Percentiles rank a stretch among this genome's conserved stretches.
These are phyloP conservation scores for Cutaneotrichosporon daszewskae DNA, from an alignment of 1,284 basidiomycete species.

Conservation along the genomic window DNA sequence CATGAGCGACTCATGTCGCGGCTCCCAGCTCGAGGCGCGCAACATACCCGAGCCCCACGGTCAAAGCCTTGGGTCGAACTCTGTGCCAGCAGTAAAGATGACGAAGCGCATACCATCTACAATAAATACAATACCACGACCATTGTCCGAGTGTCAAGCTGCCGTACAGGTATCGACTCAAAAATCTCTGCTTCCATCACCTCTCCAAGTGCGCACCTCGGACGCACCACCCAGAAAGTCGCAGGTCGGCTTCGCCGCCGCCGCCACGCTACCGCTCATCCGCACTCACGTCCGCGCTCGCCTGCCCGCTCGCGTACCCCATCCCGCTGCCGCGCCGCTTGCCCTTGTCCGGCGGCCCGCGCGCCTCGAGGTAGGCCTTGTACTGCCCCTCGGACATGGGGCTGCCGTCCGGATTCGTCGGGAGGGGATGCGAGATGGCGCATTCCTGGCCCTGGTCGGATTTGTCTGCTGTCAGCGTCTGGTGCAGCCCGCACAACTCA, in stretches of 20 bases:
- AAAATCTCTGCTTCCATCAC: too few species aligned
- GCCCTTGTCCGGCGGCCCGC: slow-evolving; percentile 2
- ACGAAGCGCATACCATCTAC: too few species aligned
- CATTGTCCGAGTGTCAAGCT: too few species aligned
- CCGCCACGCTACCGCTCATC: slow-evolving; percentile 2
- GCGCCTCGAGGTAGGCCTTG: slow-evolving; percentile 34
- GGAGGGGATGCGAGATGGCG: slow-evolving; percentile 43
- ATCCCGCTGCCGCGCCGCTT: neutral
- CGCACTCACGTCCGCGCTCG: neutral
- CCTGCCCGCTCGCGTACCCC: neutral
- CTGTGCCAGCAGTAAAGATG: too few species aligned
- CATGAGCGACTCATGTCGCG: too few species aligned
- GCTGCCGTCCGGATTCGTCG: slow-evolving; percentile 45
- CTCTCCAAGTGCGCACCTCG: too few species aligned
- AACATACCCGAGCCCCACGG: neutral
- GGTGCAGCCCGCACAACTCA: slow-evolving; percentile 53
- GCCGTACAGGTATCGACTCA: too few species aligned
- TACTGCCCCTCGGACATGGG: slow-evolving; percentile 47
- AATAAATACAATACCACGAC: too few species aligned
- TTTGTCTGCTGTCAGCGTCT: slow-evolving; percentile 35
- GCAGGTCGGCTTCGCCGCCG: slow-evolving; percentile 13
- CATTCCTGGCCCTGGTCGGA: slow-evolving; percentile 48
- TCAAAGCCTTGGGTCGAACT: too few species aligned
- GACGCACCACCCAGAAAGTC: too few species aligned
- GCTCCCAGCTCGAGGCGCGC: neutral